phyloP scores from a whole-genome alignment of 306 rosid species.

The Datisca glomerata region DNA sequence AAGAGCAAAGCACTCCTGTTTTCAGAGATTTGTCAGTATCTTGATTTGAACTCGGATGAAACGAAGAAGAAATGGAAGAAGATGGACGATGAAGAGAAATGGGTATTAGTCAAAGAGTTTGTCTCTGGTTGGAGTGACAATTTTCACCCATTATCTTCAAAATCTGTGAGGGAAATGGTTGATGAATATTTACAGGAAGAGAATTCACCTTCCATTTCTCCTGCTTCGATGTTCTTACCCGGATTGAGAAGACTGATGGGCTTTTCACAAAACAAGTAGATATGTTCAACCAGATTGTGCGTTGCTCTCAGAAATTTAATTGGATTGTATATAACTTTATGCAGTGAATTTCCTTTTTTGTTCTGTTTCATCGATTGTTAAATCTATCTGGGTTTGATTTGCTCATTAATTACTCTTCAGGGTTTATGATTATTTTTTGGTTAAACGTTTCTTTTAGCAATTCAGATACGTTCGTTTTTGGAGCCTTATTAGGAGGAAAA shows the following conservation, averaged over 20 bases:
- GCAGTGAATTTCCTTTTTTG: too few species aligned
- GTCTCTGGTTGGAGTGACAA: slow-evolving; percentile 43
- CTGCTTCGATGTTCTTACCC: slow-evolving; percentile 21
- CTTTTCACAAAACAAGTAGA: slow-evolving; percentile 18
- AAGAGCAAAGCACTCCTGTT: slow-evolving; percentile 63
- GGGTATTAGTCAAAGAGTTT: slow-evolving; percentile 37
- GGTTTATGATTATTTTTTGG: too few species aligned
- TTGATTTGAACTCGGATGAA: slow-evolving; percentile 37
- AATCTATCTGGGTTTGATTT: too few species aligned
- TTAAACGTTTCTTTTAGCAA: too few species aligned
- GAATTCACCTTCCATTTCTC: slow-evolving; percentile 12
- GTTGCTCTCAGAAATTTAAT: too few species aligned
- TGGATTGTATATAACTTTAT: too few species aligned
- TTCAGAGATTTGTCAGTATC: slow-evolving; percentile 37
- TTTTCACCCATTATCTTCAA: slow-evolving; percentile 78
- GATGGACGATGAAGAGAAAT: slow-evolving; percentile 43
- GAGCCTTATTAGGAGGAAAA: too few species aligned
- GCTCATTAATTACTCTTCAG: too few species aligned
- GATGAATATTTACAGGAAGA: slow-evolving; percentile 45
- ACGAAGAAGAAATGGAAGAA: slow-evolving; percentile 40
- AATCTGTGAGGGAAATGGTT: slow-evolving; percentile 50
- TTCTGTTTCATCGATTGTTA: too few species aligned
- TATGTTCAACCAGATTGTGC: too few species aligned
- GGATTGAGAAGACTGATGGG: slow-evolving; percentile 41
- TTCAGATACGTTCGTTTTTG: too few species aligned